These are phyloP conservation scores for Colletotrichum sp. DNA, from an alignment of 2,329 filamentous ascomycete species.

Conservation along the genomic window DNA sequence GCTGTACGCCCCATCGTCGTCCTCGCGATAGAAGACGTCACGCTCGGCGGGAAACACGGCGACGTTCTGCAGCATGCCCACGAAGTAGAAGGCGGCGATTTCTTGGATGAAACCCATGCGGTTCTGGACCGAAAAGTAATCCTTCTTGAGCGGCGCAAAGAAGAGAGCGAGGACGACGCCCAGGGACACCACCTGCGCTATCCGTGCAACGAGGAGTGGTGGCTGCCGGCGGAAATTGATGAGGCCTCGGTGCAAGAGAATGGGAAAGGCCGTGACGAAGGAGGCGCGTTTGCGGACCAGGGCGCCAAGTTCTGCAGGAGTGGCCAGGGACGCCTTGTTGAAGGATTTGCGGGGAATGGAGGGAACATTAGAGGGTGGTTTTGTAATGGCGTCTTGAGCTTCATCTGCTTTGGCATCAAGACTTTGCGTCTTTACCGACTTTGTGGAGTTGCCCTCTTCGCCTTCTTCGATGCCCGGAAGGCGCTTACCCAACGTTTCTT, in stretches of 20 bases:
- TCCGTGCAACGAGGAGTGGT: slow-evolving; percentile 66
- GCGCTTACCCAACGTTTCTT: slow-evolving; percentile 28
- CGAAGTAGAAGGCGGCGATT: slow-evolving; percentile 73
- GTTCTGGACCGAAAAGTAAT: slow-evolving; percentile 75
- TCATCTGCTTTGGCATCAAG: background rate
- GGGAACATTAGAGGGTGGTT: slow-evolving; percentile 4
- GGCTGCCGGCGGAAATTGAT: slow-evolving; percentile 75
- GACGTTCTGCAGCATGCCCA: slow-evolving; percentile 82
- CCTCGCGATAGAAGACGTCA: slow-evolving; percentile 79
- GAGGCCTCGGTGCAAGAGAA: slow-evolving; percentile 69
- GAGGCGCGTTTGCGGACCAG: slow-evolving; percentile 68
- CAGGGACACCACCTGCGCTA: slow-evolving; percentile 70
- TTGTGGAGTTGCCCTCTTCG: slow-evolving; percentile 24
- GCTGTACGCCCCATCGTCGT: slow-evolving; percentile 75
- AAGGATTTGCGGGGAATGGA: slow-evolving; percentile 43
- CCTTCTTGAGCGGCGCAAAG: slow-evolving; percentile 72
- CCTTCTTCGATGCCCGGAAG: slow-evolving; percentile 30
- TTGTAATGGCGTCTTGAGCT: background rate
- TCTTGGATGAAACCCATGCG: slow-evolving; percentile 77
- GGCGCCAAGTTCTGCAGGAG: slow-evolving; percentile 74
- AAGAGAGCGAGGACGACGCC: slow-evolving; percentile 69
- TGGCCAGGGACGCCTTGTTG: slow-evolving; percentile 56
- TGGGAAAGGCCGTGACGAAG: slow-evolving; percentile 67
- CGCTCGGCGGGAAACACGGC: slow-evolving; percentile 75
- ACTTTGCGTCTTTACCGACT: background rate